phyloP scores from a whole-genome alignment of 73 alveolate species.

The Paramecium sonneborni region DNA sequence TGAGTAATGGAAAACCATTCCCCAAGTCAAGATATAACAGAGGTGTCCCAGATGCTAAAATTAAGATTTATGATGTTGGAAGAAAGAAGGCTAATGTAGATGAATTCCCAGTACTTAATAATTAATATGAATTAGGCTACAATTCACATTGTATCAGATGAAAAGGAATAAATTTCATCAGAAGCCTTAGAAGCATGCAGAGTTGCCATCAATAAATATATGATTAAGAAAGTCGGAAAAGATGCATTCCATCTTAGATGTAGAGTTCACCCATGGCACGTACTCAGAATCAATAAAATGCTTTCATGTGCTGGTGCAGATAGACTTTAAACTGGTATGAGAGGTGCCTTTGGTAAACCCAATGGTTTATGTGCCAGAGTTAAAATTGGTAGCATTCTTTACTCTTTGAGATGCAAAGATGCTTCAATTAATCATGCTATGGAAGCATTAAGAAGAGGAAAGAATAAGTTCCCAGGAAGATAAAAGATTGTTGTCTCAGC shows the following conservation, averaged over 20 bases:
- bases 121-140: conserved; percentile 55
- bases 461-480: conserved; percentile 99
- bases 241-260: conserved; percentile 97
- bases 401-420: conserved; percentile 84
- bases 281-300: conserved; percentile 98
- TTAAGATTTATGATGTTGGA: conserved; percentile 97
- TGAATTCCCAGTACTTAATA: conserved; percentile 84
- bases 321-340: conserved; percentile 99
- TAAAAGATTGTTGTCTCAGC: conserved; percentile 95
- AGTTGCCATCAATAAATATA: conserved; percentile 97
- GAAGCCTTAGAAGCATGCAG: conserved; percentile 99
- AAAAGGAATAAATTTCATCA: conserved; percentile 95
- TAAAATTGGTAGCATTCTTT: conserved; percentile 87
- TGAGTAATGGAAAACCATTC: conserved; percentile 95
- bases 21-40: conserved; percentile 98
- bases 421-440: conserved; percentile 83
- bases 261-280: conserved; percentile 99
- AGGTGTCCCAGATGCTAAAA: conserved; percentile 99
- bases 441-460: conserved; percentile 97
- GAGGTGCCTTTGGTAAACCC: conserved; percentile 99
- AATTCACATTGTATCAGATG: conserved; percentile 96
- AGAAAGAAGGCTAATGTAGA: conserved; percentile 87
- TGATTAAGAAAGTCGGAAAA: conserved; percentile 89
- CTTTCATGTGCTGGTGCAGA: conserved; percentile 99
- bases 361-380: conserved; percentile 98